phyloP scores from a whole-genome alignment of 2,329 filamentous ascomycete species.

The Pseudodiploospora longispora region DNA sequence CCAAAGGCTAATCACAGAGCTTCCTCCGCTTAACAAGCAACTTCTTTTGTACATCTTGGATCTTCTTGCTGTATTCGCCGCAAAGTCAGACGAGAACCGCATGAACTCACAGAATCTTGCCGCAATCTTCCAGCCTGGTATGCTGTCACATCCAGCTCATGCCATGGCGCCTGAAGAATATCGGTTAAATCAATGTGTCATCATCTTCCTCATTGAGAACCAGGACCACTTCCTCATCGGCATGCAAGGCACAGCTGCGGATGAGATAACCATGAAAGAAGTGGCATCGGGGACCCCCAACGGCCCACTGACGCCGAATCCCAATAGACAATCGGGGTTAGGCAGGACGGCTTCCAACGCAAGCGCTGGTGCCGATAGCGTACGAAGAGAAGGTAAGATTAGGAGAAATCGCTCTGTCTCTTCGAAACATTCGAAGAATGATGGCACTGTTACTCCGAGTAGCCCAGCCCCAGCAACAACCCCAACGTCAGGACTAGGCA shows the following conservation, averaged over 20 bases:
- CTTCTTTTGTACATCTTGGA: slow-evolving; percentile 93
- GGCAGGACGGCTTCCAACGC: slow-evolving; percentile 72
- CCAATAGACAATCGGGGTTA: slow-evolving; percentile 43
- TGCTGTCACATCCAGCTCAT: slow-evolving; percentile 87
- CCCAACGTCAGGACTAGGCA: slow-evolving; percentile 46
- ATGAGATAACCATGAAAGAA: slow-evolving; percentile 62
- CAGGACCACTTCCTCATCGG: slow-evolving; percentile 97
- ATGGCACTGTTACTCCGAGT: slow-evolving; percentile 62
- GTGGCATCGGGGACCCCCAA: slow-evolving; percentile 61
- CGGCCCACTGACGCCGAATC: slow-evolving; percentile 35
- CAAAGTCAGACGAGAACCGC: slow-evolving; percentile 91
- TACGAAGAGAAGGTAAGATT: slow-evolving; percentile 70
- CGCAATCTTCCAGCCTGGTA: slow-evolving; percentile 94
- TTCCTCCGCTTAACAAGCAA: slow-evolving; percentile 89
- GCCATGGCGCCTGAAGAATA: slow-evolving; percentile 96
- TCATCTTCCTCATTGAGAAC: slow-evolving; percentile 97
- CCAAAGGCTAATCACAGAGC: slow-evolving; percentile 82
- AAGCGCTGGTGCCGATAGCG: slow-evolving; percentile 80
- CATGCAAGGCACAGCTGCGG: slow-evolving; percentile 98
- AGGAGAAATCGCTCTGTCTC: slow-evolving; percentile 87
- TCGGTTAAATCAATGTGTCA: slow-evolving; percentile 86
- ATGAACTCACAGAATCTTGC: slow-evolving; percentile 94
- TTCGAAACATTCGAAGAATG: slow-evolving; percentile 74
- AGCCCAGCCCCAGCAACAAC: slow-evolving; percentile 49
- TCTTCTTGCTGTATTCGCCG: slow-evolving; percentile 90